Evolutionary conservation across 768 basidiomycete species (phyloP).

Genomic region (Trametes punicea): DNA sequence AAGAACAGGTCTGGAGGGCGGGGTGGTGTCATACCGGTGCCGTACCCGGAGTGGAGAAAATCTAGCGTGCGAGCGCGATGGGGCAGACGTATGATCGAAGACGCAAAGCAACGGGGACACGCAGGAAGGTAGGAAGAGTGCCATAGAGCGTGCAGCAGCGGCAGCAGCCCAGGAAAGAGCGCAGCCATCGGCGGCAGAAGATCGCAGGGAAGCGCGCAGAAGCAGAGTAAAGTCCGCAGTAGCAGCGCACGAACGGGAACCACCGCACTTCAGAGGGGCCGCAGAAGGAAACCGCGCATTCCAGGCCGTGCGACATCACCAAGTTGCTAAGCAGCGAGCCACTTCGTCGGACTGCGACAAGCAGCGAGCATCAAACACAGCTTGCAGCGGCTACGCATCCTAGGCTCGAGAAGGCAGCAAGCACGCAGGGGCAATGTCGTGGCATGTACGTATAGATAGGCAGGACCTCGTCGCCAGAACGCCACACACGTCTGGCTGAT

Average conservation of each 20-base stretch:
- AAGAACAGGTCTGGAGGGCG: neutral
- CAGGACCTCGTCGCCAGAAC: neutral
- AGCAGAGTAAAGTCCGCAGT: neutral
- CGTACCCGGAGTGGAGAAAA: neutral
- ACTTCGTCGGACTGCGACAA: neutral
- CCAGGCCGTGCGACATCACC: neutral
- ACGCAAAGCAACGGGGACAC: neutral
- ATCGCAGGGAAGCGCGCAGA: conserved; percentile 11
- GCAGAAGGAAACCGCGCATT: neutral
- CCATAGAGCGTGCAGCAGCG: neutral
- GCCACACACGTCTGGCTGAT: neutral
- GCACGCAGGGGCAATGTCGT: neutral
- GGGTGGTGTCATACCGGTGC: neutral
- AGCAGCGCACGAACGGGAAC: neutral
- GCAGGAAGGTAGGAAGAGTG: neutral
- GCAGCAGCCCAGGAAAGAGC: neutral
- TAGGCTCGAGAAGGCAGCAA: neutral
- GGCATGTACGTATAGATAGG: neutral
- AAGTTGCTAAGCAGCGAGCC: neutral
- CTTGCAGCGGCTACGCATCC: neutral
- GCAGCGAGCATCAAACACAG: conserved; percentile 4
- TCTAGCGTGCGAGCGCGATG: conserved; percentile 5
- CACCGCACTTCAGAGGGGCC: neutral
- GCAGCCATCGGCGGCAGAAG: conserved; percentile 10
- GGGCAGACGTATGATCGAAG: conserved; percentile 4